Conservation (phyloP, 2,329 filamentous ascomycete genomes). For the Calonectria crousiana region DNA sequence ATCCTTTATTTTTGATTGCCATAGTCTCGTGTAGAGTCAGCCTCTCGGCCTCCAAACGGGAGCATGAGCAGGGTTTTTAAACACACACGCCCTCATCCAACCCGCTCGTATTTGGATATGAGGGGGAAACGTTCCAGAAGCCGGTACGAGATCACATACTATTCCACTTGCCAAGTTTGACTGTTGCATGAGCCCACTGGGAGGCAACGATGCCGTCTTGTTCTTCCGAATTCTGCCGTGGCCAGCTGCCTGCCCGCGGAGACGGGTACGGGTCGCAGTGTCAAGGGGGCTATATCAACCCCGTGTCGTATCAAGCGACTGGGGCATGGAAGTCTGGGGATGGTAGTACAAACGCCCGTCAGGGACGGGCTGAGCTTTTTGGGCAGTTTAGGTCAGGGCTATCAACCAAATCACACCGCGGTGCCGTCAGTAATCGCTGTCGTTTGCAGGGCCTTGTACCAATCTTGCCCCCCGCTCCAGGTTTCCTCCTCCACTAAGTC, state of each 20-base stretch:
- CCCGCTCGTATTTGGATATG: conserved; percentile 29
- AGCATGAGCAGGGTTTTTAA: not conserved
- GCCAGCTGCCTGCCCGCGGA: not conserved
- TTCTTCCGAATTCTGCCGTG: conserved; percentile 10
- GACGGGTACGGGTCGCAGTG: not conserved
- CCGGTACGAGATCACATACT: conserved; percentile 32
- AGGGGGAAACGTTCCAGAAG: conserved; percentile 41
- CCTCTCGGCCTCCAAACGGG: conserved; percentile 30
- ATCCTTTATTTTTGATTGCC: conserved; percentile 43
- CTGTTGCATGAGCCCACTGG: conserved; percentile 22
- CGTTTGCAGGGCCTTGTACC: conserved; percentile 24
- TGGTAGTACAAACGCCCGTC: conserved; percentile 36
- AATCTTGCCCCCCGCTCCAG: conserved; percentile 20
- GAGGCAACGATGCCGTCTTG: conserved; percentile 25
- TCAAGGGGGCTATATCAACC: conserved; percentile 16
- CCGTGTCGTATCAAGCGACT: conserved; percentile 22
- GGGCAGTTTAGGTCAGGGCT: conserved; percentile 31
- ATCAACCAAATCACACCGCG: conserved; percentile 34
- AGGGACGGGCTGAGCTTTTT: conserved; percentile 32
- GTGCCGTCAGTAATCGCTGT: conserved; percentile 28
- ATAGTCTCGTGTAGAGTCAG: conserved; percentile 26
- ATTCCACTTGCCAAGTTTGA: conserved; percentile 31
- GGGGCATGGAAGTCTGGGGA: conserved; percentile 26
- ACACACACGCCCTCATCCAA: conserved; percentile 13
- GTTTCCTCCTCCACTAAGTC: conserved; percentile 14